Conservation (phyloP, 176 grass and related monocot genomes). For the Lolium multiflorum region DNA sequence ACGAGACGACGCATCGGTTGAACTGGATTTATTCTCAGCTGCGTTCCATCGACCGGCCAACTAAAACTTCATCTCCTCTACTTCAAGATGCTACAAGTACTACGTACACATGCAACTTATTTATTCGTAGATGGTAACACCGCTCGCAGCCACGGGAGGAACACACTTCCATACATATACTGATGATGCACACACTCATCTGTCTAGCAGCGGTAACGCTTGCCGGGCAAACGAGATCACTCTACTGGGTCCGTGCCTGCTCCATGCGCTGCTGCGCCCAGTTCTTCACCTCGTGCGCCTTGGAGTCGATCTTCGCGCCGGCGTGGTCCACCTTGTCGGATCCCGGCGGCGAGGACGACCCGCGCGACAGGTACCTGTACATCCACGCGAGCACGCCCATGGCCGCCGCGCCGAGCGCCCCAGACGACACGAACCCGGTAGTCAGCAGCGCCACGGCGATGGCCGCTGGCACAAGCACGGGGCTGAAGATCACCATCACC, state of each 20-base stretch:
- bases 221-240: background rate
- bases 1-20: background rate
- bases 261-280: slow-evolving; percentile 68
- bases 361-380: slow-evolving; percentile 69
- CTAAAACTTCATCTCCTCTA: background rate
- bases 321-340: slow-evolving; percentile 61
- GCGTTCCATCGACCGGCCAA: background rate
- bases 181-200: too few relatives aligned
- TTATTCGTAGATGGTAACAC: slow-evolving; percentile 17
- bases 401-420: slow-evolving; percentile 69
- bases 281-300: slow-evolving; percentile 69
- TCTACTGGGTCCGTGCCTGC: slow-evolving; percentile 34
- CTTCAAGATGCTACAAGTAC: background rate
- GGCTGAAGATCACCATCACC: slow-evolving; percentile 80
- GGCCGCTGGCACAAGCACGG: slow-evolving; percentile 67
- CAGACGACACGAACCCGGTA: slow-evolving; percentile 61
- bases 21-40: background rate
- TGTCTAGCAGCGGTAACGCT: background rate
- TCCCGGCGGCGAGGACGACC: slow-evolving; percentile 43
- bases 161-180: background rate
- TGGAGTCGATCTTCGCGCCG: slow-evolving; percentile 40
- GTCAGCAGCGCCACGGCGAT: slow-evolving; percentile 49
- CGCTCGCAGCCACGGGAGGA: background rate
- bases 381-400: slow-evolving; percentile 72
- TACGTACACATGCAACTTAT: background rate